Evolutionary conservation across 106 monocot genomes (phyloP).

Genomic region (Narthecium ossifragum): DNA sequence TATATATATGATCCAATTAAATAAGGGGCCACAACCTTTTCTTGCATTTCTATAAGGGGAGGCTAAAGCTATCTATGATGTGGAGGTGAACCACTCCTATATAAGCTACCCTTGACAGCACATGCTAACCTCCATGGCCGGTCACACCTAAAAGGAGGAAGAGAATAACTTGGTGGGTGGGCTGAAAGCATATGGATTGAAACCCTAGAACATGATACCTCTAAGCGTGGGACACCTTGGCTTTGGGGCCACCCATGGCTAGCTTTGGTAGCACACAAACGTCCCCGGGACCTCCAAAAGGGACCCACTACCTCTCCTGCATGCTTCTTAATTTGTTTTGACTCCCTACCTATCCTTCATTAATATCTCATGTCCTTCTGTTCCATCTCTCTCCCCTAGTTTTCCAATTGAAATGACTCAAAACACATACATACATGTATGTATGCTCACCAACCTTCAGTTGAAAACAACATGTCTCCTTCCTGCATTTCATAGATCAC

Average conservation of each 20-base stretch:
- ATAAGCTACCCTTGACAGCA: constrained; percentile 9
- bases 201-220: not conserved
- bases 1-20: too few relatives aligned
- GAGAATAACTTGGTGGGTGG: not conserved
- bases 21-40: too few relatives aligned
- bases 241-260: not conserved
- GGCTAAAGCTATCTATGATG: too few relatives aligned
- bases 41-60: too few relatives aligned
- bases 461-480: not conserved
- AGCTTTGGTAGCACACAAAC: not conserved
- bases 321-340: not conserved
- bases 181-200: not conserved
- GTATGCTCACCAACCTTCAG: not conserved
- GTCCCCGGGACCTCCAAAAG: not conserved
- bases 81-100: too few relatives aligned
- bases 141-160: not conserved
- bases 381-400: not conserved
- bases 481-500: not conserved
- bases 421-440: too few relatives aligned
- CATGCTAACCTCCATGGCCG: constrained; percentile 8
- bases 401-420: not conserved
- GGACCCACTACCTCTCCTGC: not conserved
- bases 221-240: not conserved
- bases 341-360: not conserved
- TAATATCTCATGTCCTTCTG: not conserved